phyloP scores from a whole-genome alignment of 768 basidiomycete genomes.

The Russula abietina region DNA sequence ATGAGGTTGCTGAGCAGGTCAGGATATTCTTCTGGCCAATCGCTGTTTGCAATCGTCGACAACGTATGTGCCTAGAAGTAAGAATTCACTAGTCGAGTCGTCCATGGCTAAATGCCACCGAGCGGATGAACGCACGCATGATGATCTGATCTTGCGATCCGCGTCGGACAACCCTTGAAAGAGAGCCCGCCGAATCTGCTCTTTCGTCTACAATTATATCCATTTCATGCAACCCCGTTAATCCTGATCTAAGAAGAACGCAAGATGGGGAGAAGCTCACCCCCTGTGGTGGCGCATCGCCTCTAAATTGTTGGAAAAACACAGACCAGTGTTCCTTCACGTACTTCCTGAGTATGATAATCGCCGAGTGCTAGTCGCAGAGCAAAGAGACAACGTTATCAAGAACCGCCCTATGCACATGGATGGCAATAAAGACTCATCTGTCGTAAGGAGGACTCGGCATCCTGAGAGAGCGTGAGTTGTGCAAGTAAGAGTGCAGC shows the following conservation, averaged over 20 bases:
- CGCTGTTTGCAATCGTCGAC: slow-evolving; percentile 82
- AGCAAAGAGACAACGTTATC: slow-evolving; percentile 33
- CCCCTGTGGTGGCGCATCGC: slow-evolving; percentile 64
- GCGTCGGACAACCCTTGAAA: slow-evolving; percentile 85
- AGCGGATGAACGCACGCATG: slow-evolving; percentile 53
- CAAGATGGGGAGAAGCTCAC: slow-evolving; percentile 34
- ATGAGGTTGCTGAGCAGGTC: slow-evolving; percentile 76
- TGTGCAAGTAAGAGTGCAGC: slow-evolving; percentile 69
- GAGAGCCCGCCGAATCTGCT: slow-evolving; percentile 67
- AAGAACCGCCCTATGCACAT: slow-evolving; percentile 36
- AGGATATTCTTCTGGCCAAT: slow-evolving; percentile 97
- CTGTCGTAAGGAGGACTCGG: slow-evolving; percentile 71
- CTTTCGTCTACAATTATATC: slow-evolving; percentile 57
- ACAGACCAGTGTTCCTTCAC: slow-evolving; percentile 88
- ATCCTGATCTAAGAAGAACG: slow-evolving; percentile 13
- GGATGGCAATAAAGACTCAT: slow-evolving; percentile 49
- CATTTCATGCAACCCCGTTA: background rate
- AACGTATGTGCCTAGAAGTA: slow-evolving; percentile 69
- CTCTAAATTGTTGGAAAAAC: slow-evolving; percentile 71
- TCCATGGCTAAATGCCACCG: background rate
- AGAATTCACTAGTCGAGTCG: background rate
- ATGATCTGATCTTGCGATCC: slow-evolving; percentile 78
- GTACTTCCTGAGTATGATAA: slow-evolving; percentile 82
- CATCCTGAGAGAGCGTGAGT: slow-evolving; percentile 57
- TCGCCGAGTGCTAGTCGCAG: slow-evolving; percentile 66